Percentiles rank a stretch among this genome's conserved stretches.
These are phyloP conservation scores for Solanum dulcamara DNA, from an alignment of 257 asterid species.

Conservation along the genomic window DNA sequence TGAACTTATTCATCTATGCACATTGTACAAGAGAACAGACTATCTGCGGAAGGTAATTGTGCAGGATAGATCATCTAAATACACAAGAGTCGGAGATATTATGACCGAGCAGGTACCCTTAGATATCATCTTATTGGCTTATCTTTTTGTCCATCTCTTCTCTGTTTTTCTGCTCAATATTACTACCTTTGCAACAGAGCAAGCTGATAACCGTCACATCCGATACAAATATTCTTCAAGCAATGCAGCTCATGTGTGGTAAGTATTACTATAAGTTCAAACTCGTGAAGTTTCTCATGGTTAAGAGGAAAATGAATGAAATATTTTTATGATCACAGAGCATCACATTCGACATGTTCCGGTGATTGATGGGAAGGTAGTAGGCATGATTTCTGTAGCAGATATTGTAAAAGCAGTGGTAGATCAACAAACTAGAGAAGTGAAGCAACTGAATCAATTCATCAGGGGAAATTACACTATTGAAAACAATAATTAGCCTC, in stretches of 20 bases:
- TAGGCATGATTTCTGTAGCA: conserved; percentile 61
- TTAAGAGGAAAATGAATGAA: neutral
- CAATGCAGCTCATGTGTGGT: conserved; percentile 83
- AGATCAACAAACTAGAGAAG: conserved; percentile 56
- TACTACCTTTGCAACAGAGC: conserved; percentile 21
- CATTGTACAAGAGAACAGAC: conserved; percentile 22
- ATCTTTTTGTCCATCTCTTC: neutral
- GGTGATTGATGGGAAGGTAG: conserved; percentile 68
- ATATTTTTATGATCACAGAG: conserved; percentile 24
- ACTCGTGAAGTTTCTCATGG: neutral
- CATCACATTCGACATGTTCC: conserved; percentile 68
- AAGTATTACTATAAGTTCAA: neutral
- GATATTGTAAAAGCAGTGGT: conserved; percentile 70
- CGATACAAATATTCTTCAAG: conserved; percentile 64
- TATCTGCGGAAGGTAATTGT: conserved; percentile 53
- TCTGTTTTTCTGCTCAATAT: neutral
- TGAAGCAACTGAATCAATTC: conserved; percentile 46
- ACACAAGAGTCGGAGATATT: conserved; percentile 64
- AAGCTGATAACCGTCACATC: conserved; percentile 55
- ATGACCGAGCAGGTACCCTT: conserved; percentile 60
- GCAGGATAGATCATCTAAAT: conserved; percentile 59
- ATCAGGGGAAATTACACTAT: conserved; percentile 58
- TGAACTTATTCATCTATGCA: neutral
- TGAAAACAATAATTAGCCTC: neutral
- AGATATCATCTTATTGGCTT: neutral